Evolutionary conservation across 2,329 filamentous ascomycete species (phyloP).

Genomic region (Fusarium vanettenii): DNA sequence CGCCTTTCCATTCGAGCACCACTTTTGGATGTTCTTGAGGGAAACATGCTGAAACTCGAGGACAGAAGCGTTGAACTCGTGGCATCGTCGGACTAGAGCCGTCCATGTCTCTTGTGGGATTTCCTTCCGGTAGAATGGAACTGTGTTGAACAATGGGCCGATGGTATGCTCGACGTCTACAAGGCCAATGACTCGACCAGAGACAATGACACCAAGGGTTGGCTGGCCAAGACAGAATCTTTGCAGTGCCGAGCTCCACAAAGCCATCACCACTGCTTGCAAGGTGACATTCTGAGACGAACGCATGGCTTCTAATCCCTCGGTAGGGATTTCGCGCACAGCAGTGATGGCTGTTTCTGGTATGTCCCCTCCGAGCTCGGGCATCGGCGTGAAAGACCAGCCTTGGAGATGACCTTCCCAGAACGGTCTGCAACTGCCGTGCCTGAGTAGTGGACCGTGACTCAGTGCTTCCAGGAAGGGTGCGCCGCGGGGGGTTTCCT

Average conservation of each 20-base stretch:
- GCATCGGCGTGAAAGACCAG: constrained; percentile 37
- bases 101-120: constrained; percentile 64
- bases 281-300: constrained; percentile 76
- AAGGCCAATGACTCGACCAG: constrained; percentile 79
- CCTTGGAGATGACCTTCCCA: constrained; percentile 71
- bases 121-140: constrained; percentile 73
- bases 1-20: constrained; percentile 70
- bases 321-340: constrained; percentile 49
- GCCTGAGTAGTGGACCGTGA: constrained; percentile 72
- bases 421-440: constrained; percentile 63
- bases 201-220: constrained; percentile 80
- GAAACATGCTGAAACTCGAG: constrained; percentile 79
- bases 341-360: constrained; percentile 9
- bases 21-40: constrained; percentile 83
- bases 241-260: constrained; percentile 75
- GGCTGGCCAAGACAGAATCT: constrained; percentile 58
- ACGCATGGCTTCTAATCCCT: constrained; percentile 63
- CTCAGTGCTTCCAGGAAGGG: constrained; percentile 75
- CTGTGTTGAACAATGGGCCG: constrained; percentile 90
- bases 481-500: constrained; percentile 52
- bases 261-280: constrained; percentile 81
- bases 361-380: constrained; percentile 5
- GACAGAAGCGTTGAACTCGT: constrained; percentile 75
- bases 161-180: constrained; percentile 74
- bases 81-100: constrained; percentile 71